phyloP scores from a whole-genome alignment of 192 early-diverging fungal genomes.

The Diversispora epigaea region DNA sequence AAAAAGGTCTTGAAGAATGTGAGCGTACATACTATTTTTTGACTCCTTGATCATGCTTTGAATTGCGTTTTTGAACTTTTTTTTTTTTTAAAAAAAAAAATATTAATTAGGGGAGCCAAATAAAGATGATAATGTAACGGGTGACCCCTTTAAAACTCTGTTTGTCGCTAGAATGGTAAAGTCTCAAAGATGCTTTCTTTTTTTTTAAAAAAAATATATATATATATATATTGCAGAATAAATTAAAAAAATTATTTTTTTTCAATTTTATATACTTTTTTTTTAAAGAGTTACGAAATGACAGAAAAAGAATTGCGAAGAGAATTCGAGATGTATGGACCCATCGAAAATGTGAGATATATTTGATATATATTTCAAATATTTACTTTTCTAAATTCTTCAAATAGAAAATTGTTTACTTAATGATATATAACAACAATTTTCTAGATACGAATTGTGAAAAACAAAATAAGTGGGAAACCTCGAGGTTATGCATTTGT shows the following conservation, averaged over 20 bases:
- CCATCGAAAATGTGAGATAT: constrained; percentile 68
- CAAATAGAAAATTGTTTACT: neutral
- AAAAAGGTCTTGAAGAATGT: constrained; percentile 54
- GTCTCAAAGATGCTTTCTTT: neutral
- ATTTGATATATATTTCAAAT: constrained; percentile 5
- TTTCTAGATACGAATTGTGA: constrained; percentile 68
- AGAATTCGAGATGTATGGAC: constrained; percentile 82
- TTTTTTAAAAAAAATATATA: neutral
- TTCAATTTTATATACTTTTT: too few relatives aligned
- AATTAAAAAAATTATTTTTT: too few relatives aligned
- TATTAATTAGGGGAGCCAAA: constrained; percentile 65
- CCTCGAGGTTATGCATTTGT: constrained; percentile 94
- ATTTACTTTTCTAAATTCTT: neutral
- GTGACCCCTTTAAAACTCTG: constrained; percentile 91
- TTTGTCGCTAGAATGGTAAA: constrained; percentile 80
- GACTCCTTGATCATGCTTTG: too few relatives aligned
- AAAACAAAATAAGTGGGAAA: constrained; percentile 59
- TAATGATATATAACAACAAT: neutral
- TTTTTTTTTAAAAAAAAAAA: neutral
- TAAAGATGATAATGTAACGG: constrained; percentile 67
- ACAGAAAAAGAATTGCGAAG: constrained; percentile 73
- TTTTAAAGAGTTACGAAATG: constrained; percentile 61
- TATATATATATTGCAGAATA: neutral
- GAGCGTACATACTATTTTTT: constrained; percentile 21
- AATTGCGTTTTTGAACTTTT: neutral